Evolutionary conservation across 2,329 filamentous ascomycete species (phyloP).

Genomic region (Ilyonectria sp.): DNA sequence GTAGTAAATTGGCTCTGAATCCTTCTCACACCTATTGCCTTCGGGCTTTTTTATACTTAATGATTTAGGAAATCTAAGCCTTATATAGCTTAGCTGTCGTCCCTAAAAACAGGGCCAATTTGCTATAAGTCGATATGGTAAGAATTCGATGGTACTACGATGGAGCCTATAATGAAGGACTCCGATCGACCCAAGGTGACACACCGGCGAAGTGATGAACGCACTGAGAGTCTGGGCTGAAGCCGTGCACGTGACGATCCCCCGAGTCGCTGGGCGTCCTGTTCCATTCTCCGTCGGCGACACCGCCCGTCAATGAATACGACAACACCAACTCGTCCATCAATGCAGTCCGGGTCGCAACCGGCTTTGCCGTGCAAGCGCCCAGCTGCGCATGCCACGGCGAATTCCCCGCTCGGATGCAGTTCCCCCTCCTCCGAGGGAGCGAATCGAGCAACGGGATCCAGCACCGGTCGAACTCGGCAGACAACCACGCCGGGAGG

Average conservation of each 20-base stretch:
- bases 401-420: constrained; percentile 20
- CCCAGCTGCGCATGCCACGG: constrained; percentile 11
- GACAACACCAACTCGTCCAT: constrained; percentile 2
- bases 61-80: no score
- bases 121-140: no score
- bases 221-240: not conserved
- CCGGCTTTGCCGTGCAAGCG: constrained; percentile 24
- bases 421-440: constrained; percentile 5
- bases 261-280: not conserved
- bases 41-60: no score
- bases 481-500: constrained; percentile 26
- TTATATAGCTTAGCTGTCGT: no score
- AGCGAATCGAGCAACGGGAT: constrained; percentile 16
- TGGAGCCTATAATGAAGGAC: not conserved
- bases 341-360: constrained; percentile 6
- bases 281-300: constrained; percentile 19
- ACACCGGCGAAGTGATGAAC: constrained; percentile 5
- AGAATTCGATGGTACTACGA: no score
- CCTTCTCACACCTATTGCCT: no score
- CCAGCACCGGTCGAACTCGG: constrained; percentile 1
- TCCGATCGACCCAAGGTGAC: not conserved
- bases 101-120: no score
- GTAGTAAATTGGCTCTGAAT: no score
- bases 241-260: constrained; percentile 10
- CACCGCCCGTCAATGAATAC: constrained; percentile 19